Conservation (phyloP, 2,329 filamentous ascomycete species). For the Ceratocystis ficicola region DNA sequence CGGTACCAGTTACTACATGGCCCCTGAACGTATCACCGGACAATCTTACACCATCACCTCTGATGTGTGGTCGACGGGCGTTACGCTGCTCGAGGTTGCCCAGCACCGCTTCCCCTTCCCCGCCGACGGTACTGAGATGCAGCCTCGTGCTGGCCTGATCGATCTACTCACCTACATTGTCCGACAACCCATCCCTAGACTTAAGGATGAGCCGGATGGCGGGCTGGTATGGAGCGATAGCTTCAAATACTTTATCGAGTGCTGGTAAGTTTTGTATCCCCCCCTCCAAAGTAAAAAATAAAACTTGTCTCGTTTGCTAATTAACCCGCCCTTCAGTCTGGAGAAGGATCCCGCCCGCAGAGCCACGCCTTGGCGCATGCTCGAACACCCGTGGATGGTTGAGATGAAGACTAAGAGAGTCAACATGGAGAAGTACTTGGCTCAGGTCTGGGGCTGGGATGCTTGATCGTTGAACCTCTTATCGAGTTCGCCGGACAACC, state of each 20-base stretch:
- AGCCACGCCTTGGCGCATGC: slow-evolving; percentile 95
- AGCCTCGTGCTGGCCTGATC: slow-evolving; percentile 82
- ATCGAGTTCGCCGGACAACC: too few relatives aligned
- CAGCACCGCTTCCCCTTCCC: slow-evolving; percentile 98
- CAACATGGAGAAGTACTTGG: slow-evolving; percentile 90
- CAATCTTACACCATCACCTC: slow-evolving; percentile 98
- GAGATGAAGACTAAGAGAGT: slow-evolving; percentile 94
- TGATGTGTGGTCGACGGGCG: slow-evolving; percentile 94
- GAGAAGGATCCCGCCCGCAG: slow-evolving; percentile 83
- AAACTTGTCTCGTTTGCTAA: slow-evolving; percentile 16
- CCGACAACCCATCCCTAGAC: slow-evolving; percentile 80
- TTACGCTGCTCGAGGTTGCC: slow-evolving; percentile 96
- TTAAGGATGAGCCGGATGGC: slow-evolving; percentile 87
- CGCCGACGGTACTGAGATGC: slow-evolving; percentile 89
- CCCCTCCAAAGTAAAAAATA: too few relatives aligned
- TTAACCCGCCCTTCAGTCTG: slow-evolving; percentile 44
- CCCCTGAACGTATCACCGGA: slow-evolving; percentile 91
- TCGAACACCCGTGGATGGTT: slow-evolving; percentile 96
- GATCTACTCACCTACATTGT: slow-evolving; percentile 97
- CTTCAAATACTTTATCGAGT: slow-evolving; percentile 99
- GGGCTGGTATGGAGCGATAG: slow-evolving; percentile 90
- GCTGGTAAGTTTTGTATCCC: slow-evolving; percentile 58
- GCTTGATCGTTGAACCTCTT: slow-evolving; percentile 26
- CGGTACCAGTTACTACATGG: slow-evolving; percentile 98
- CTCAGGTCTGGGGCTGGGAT: slow-evolving; percentile 95